Percentiles rank a stretch among this genome's conserved stretches.
Conservation (phyloP, 805 yeast genomes). For the Wickerhamomyces mucosus region DNA sequence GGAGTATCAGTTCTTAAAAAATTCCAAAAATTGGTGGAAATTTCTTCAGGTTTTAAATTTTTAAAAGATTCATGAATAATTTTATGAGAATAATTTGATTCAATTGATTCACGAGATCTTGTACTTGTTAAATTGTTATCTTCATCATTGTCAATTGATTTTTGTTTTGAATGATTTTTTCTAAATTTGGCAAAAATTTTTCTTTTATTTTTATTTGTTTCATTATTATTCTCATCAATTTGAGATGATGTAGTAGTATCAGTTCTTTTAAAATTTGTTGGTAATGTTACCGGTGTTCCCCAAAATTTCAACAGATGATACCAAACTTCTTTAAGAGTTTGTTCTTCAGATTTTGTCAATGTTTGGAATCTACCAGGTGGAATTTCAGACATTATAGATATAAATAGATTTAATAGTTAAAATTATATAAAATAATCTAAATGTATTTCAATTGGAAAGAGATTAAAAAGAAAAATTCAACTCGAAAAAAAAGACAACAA, state of each 20-base stretch:
- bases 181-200: constrained; percentile 18
- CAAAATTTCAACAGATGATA: constrained; percentile 49
- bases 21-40: constrained; percentile 45
- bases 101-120: constrained; percentile 22
- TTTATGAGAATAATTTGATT: constrained; percentile 24
- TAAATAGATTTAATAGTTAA: not conserved
- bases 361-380: constrained; percentile 36
- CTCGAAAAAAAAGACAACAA: too few species aligned
- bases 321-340: constrained; percentile 62
- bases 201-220: constrained; percentile 15
- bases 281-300: constrained; percentile 35
- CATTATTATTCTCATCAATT: not conserved
- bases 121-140: constrained; percentile 17
- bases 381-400: constrained; percentile 5
- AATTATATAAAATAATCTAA: too few species aligned
- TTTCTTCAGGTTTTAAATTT: constrained; percentile 40
- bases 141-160: constrained; percentile 1
- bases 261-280: constrained; percentile 6
- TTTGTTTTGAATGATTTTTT: constrained; percentile 7
- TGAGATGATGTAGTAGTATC: constrained; percentile 8
- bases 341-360: constrained; percentile 48
- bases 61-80: constrained; percentile 40
- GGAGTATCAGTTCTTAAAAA: constrained; percentile 70
- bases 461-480: too few species aligned
- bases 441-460: too few species aligned